A percentile compares a stretch with the other conserved stretches of the same genome.
phyloP scores from a whole-genome alignment of 2,329 filamentous ascomycete species.

The Calycina marina region DNA sequence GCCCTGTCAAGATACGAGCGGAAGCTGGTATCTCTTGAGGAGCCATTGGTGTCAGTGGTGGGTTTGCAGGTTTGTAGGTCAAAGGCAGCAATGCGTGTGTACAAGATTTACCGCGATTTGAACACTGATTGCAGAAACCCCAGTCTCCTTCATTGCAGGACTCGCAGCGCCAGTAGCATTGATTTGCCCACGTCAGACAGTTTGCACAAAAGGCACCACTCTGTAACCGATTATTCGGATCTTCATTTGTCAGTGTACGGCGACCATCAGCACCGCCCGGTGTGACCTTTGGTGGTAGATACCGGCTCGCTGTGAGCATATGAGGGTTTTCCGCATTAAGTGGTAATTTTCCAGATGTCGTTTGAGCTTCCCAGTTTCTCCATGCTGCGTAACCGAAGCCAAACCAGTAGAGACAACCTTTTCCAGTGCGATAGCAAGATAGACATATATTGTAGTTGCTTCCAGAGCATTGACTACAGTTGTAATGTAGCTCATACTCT shows the following conservation, averaged over 20 bases:
- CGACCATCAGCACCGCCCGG: constrained; percentile 39
- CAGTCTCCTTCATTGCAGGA: constrained; percentile 84
- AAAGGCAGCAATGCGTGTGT: constrained; percentile 70
- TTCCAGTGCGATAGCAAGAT: constrained; percentile 61
- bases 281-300: constrained; percentile 32
- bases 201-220: constrained; percentile 73
- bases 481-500: constrained; percentile 76
- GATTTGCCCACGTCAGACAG: constrained; percentile 60
- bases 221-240: constrained; percentile 54
- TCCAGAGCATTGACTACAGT: constrained; percentile 54
- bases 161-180: constrained; percentile 82
- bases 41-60: constrained; percentile 27
- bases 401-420: constrained; percentile 76
- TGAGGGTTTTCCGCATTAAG: constrained; percentile 34
- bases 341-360: constrained; percentile 18
- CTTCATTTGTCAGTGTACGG: constrained; percentile 46
- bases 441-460: constrained; percentile 70
- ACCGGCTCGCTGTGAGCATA: constrained; percentile 42
- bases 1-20: constrained; percentile 33
- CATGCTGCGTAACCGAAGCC: constrained; percentile 68
- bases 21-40: constrained; percentile 29
- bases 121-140: constrained; percentile 83
- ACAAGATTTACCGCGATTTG: constrained; percentile 69
- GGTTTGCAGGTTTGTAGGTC: constrained; percentile 36
- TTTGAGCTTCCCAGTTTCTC: constrained; percentile 45